Evolutionary conservation across 805 yeast species (phyloP), one percentile per base, ranked within the genome.

Genomic region (Cyberlindnera americana): DNA sequence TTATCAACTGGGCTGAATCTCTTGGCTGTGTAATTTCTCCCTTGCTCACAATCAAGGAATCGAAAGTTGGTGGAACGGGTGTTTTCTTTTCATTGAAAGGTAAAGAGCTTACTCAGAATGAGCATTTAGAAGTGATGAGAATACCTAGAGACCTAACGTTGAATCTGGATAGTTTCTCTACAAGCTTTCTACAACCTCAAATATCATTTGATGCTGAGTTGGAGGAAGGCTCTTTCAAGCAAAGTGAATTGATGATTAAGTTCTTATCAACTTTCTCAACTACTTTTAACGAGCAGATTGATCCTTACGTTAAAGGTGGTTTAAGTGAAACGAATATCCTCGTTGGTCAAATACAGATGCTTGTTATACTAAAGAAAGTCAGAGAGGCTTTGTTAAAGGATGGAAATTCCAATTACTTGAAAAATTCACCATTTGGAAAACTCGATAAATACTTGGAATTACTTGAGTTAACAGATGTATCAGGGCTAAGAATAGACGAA

Each of bases 1-100:
- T 53, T 22, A 25, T 54, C 18, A 16, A 34, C 13, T 54, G 56
- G 56, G 31, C 45, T 3, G 19, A 27, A 3, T 19, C 36, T 0
- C 33, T 36, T 6, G 53, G 56, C 0, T 32, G 31, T 11, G 18
- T 14, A 1, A 11, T 46, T 8, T 43, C 47, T 8, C 36, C 51
- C 2, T 33, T 30, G 14, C 16, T 55, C 29, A 25, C 37, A 6
- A 33, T 63, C 24, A 50, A 48, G 35, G 33, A 40, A 4, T 62
- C 66, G 1, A 15, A 46, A 2, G 45, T 52, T 3, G 65, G 65
- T 3, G 72, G 76, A 6, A 48, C 59, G 1, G 73, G 72, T 2
- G 58, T 67, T 2, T 66, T 63, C 47, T 57, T 50, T 16, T 43
- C 49, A 6, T 29, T 45, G 3, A 8, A 41, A 4, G 9, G 9